Evolutionary conservation across 2,329 filamentous ascomycete species (phyloP), one percentile per base, ranked within the genome.

Genomic region (Lachnellula arida): DNA sequence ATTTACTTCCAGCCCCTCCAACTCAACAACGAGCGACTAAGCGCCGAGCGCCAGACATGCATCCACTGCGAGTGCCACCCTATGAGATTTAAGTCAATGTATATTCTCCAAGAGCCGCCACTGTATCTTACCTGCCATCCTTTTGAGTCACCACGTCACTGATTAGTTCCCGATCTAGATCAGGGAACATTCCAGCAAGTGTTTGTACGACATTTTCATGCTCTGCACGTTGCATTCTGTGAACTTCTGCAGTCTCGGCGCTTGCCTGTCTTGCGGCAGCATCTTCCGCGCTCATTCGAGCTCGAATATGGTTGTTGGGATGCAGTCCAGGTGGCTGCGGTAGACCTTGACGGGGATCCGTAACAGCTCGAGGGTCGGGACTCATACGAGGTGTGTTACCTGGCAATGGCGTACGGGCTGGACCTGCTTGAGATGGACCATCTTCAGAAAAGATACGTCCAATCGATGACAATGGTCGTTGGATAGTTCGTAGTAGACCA

Each of bases 131-230:
- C 91, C 90, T 84, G 70, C 94, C 95, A 73, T 97, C 87, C 74
- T 99, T 97, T 76, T 95, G 85, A 71, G 93, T 86, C 25, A 99
- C 94, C 42, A 99, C 94, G 74, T 99, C 94, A 67, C 92, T 92
- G 69, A 99, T 97, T 39, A 99, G 82, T 49, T 99, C 95, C 67
- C 85, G 84, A 71, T 99, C 94, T 50, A 99, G 77, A 68, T 95
- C 91, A 0, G 94, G 94, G 71, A 99, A 99, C 94, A 99, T 99
- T 65, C 91, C 88, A 48, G 90, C 86, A 55, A 99, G 75, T 37
- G 94, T 97, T 74, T 97, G 94, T 2, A 97, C 93, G 7, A 99
- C 86, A 65, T 91, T 93, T 53, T 84, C 79, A 72, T 97, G 92
- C 76, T 99, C 94, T 54, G 87, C 86, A 37, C 85, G 80, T 63